Conservation (phyloP, 2,329 filamentous ascomycete genomes). For the Grosmannia clavigera region DNA sequence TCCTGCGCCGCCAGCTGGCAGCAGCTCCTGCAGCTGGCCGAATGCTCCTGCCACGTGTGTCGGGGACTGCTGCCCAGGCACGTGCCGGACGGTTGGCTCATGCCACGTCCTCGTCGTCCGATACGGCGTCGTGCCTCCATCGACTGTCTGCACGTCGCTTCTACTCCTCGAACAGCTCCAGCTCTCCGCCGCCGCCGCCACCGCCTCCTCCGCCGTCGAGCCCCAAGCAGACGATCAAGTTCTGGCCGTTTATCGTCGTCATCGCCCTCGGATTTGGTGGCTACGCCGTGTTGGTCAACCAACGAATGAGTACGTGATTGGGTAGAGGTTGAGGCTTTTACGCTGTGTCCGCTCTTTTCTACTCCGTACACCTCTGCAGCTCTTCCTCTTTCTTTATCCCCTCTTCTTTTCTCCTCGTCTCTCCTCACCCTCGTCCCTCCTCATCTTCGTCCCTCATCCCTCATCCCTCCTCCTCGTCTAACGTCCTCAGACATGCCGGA, state of each 20-base stretch:
- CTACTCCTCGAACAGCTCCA: not conserved
- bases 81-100: not conserved
- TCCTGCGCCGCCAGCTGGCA: not conserved
- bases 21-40: not conserved
- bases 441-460: not conserved
- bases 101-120: not conserved
- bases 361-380: too few species aligned
- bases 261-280: conserved; percentile 34
- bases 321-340: conserved; percentile 19
- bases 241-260: conserved; percentile 44
- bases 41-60: not conserved
- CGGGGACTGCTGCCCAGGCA: not conserved
- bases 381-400: too few species aligned
- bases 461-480: not conserved
- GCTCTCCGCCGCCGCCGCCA: conserved; percentile 9
- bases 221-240: conserved; percentile 28
- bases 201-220: conserved; percentile 6
- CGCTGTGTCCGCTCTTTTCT: too few species aligned
- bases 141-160: not conserved
- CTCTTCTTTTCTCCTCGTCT: too few species aligned
- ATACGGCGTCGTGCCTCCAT: not conserved
- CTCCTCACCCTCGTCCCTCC: too few species aligned
- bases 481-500: conserved; percentile 7
- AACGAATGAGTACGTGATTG: conserved; percentile 21
- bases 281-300: conserved; percentile 38